phyloP scores from a whole-genome alignment of 495 filamentous ascomycete species.

The Xylaria sp. region DNA sequence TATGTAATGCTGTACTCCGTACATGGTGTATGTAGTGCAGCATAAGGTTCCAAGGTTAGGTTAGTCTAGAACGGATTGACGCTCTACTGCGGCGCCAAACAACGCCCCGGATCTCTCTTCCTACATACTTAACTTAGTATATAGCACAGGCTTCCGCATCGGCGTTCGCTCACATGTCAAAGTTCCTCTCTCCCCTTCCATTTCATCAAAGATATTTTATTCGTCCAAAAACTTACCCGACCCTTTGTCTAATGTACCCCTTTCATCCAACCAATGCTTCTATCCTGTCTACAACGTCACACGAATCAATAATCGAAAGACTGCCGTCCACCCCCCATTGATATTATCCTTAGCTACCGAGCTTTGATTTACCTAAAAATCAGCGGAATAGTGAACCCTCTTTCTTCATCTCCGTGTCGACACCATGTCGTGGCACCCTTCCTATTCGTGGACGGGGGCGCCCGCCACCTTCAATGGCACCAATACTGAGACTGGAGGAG shows the following conservation, averaged over 20 bases:
- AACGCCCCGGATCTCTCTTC: not conserved
- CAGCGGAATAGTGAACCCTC: not conserved
- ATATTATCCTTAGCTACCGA: not conserved
- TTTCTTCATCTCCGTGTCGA: constrained; percentile 10
- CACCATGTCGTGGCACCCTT: constrained; percentile 61
- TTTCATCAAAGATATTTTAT: not conserved
- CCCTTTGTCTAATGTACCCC: not conserved
- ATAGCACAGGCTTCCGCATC: constrained; percentile 21
- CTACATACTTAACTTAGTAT: too few relatives aligned
- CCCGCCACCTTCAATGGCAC: constrained; percentile 80
- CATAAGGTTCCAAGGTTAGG: constrained; percentile 3
- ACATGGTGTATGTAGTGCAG: not conserved
- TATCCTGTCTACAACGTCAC: not conserved
- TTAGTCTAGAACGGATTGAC: constrained; percentile 10
- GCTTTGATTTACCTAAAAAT: not conserved
- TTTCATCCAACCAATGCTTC: not conserved
- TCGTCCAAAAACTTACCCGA: not conserved
- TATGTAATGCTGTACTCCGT: not conserved
- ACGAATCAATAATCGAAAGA: not conserved
- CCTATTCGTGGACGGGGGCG: constrained; percentile 81
- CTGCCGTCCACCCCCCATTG: not conserved
- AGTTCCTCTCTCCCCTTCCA: constrained; percentile 4
- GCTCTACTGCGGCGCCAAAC: constrained; percentile 4
- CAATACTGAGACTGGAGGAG: constrained; percentile 70
- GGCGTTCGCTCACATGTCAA: constrained; percentile 16